phyloP scores from a whole-genome alignment of 179 eudicot species.

The Beta macrorhiza region DNA sequence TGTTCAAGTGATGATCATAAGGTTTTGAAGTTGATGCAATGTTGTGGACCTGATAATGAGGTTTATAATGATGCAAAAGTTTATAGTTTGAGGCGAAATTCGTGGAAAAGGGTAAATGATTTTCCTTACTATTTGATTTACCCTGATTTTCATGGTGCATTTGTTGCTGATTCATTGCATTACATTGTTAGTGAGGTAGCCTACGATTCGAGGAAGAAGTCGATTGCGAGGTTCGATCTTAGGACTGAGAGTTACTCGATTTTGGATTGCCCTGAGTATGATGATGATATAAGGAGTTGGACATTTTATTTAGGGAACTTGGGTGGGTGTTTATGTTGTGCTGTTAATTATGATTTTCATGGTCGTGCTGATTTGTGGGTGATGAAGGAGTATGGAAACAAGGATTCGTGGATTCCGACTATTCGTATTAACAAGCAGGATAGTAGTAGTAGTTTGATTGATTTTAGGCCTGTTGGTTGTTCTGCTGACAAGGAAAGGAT shows the following conservation, averaged over 20 bases:
- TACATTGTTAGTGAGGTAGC: slow-evolving; percentile 1
- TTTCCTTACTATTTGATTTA: background rate
- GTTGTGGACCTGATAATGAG: background rate
- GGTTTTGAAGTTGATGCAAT: slow-evolving; percentile 4
- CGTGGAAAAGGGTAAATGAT: background rate
- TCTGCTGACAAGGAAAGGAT: background rate
- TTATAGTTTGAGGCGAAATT: background rate
- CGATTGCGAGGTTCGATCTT: background rate
- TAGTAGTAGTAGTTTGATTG: background rate
- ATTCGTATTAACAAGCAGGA: background rate
- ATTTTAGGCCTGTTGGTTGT: slow-evolving; percentile 1
- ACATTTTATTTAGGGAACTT: background rate
- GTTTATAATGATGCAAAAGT: background rate
- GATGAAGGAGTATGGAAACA: slow-evolving; percentile 8
- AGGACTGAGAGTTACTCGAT: background rate
- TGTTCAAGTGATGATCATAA: background rate
- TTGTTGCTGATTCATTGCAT: background rate
- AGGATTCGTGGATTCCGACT: background rate
- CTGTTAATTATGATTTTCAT: background rate
- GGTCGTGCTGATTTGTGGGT: slow-evolving; percentile 4
- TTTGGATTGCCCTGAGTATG: background rate
- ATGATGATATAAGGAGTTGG: background rate
- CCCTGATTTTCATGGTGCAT: background rate
- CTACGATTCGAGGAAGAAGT: background rate
- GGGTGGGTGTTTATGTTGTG: background rate